Evolutionary conservation across 805 yeast genomes (phyloP).

Genomic region (Ogataea trehaloabstinens): DNA sequence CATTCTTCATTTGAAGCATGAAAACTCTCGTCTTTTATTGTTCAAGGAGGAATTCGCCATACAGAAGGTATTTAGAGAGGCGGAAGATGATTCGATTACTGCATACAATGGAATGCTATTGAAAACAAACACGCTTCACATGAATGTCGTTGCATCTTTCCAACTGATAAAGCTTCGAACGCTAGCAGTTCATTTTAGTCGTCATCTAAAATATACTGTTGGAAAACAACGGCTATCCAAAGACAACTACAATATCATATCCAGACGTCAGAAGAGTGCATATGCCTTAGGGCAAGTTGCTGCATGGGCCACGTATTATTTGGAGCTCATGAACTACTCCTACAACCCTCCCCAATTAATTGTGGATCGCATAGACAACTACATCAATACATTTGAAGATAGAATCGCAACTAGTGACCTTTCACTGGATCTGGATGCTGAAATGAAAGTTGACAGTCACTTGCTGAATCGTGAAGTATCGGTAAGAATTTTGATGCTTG

Average conservation of each 20-base stretch:
- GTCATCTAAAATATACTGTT: slow-evolving; percentile 1
- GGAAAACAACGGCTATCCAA: not conserved
- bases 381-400: slow-evolving; percentile 6
- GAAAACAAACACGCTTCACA: slow-evolving; percentile 1
- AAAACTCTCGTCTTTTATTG: slow-evolving; percentile 15
- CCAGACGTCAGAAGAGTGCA: slow-evolving; percentile 7
- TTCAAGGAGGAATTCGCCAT: slow-evolving; percentile 9
- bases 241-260: slow-evolving; percentile 12
- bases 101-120: slow-evolving; percentile 7
- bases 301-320: slow-evolving; percentile 3
- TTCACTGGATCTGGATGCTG: slow-evolving; percentile 1
- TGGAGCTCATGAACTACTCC: slow-evolving; percentile 6
- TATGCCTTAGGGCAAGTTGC: slow-evolving; percentile 4
- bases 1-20: slow-evolving; percentile 13
- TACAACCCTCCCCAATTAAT: slow-evolving; percentile 4
- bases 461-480: slow-evolving; percentile 6
- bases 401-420: slow-evolving; percentile 5
- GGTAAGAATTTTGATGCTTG: not conserved
- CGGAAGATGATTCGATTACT: slow-evolving; percentile 9
- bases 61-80: slow-evolving; percentile 7
- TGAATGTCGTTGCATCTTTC: slow-evolving; percentile 5
- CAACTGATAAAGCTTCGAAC: slow-evolving; percentile 10
- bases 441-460: slow-evolving; percentile 4
- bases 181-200: slow-evolving; percentile 6
- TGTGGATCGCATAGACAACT: slow-evolving; percentile 1